Percentiles rank a stretch among this genome's conserved stretches.
Evolutionary conservation across 2,329 filamentous ascomycete genomes (phyloP).

Genomic region (Shiraia sp.): DNA sequence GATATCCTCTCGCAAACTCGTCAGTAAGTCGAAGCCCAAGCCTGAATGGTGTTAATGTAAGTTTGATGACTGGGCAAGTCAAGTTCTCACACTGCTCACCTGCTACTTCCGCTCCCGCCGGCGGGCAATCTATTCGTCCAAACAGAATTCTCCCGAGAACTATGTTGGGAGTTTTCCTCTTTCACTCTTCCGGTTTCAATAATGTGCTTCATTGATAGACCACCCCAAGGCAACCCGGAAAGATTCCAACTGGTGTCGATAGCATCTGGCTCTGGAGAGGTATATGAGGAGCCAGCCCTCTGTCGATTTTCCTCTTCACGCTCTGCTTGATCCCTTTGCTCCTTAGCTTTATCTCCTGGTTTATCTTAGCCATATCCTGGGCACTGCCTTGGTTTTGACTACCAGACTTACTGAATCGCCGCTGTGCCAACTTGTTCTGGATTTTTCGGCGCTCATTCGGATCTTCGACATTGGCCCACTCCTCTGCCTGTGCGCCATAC

Average conservation of each 20-base stretch:
- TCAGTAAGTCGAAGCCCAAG: slow-evolving; percentile 46
- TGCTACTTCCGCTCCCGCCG: slow-evolving; percentile 47
- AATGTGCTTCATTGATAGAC: slow-evolving; percentile 63
- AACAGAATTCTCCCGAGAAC: slow-evolving; percentile 46
- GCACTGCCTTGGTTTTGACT: background rate
- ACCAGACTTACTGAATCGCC: slow-evolving; percentile 69
- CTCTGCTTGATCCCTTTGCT: slow-evolving; percentile 68
- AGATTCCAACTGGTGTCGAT: slow-evolving; percentile 57
- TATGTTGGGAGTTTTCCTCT: slow-evolving; percentile 49
- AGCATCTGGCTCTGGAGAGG: slow-evolving; percentile 62
- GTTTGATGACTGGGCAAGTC: slow-evolving; percentile 15
- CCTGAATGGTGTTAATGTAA: slow-evolving; percentile 33
- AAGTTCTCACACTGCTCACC: slow-evolving; percentile 43
- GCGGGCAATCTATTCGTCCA: slow-evolving; percentile 42
- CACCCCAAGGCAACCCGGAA: slow-evolving; percentile 73
- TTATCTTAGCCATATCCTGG: slow-evolving; percentile 5
- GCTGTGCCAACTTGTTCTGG: slow-evolving; percentile 75
- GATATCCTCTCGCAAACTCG: slow-evolving; percentile 44
- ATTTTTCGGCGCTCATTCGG: slow-evolving; percentile 73
- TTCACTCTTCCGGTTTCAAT: slow-evolving; percentile 50
- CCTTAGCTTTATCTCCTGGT: slow-evolving; percentile 70
- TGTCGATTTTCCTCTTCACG: slow-evolving; percentile 66
- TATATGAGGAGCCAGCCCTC: slow-evolving; percentile 67
- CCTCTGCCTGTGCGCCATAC: slow-evolving; percentile 48
- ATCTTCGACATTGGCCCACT: slow-evolving; percentile 72